Evolutionary conservation across 345 rosid species (phyloP), one percentile per base, ranked within the genome.

Genomic region (Erucastrum elatum): DNA sequence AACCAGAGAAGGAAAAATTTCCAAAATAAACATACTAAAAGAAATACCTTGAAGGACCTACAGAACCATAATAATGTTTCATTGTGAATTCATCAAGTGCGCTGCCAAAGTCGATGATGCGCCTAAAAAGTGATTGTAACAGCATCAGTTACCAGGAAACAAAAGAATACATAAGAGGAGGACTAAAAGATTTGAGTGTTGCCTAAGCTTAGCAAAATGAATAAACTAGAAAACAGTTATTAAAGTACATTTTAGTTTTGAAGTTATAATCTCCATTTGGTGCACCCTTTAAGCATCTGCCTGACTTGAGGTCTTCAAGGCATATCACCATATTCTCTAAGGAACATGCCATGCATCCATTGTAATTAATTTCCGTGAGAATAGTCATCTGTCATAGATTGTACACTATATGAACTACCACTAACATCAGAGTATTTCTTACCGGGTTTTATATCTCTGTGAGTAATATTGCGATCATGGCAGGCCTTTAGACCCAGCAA

Each of bases 381-480:
- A 80, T 26, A 55, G 63, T 53, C 35, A 60, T 76, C 60, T 25
- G n/a, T 12, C 63, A 74, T 64, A 78, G 61, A 8, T 44, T 41
- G 64, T 11, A 67, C 64, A 68, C 15, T 68, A 49, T 8, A 60
- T 62, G 72, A 66, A 67, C 69, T 59, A 44, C 56, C 44, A 66
- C 10, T 68, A 70, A 64, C n/a, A n/a, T n/a, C n/a, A n/a, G n/a
- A n/a, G n/a, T n/a, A n/a, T n/a, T 74, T 69, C 87, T 90, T 83
- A 94, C 98, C 98, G 55, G 96, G 98, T 85, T 94, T 94, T 68
- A 94, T 88, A 81, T 94, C 98, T 83, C 97, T 87, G 79, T 94
- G 98, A 72, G 97, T 94, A 83, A 94, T 89, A 79, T 90, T 92
- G 75, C 94, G 97, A 64, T 86, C 96, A 87, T 94, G 98, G 71